Evolutionary conservation across 2,329 filamentous ascomycete species (phyloP).

Genomic region (Biscogniauxia marginata): DNA sequence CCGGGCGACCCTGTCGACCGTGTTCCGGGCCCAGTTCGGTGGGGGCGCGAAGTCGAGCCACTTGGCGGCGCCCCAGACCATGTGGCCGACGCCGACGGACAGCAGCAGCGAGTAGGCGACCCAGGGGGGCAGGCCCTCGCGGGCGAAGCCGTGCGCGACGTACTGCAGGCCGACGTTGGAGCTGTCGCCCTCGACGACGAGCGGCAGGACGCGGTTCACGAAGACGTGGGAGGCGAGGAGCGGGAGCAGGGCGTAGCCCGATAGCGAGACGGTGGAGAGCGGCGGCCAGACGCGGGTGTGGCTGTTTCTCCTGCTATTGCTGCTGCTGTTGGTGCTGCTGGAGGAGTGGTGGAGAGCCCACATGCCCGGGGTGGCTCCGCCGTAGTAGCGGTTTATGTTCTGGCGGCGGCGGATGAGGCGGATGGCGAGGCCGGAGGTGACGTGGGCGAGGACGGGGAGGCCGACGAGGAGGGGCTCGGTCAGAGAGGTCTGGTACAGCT

Average conservation of each 20-base stretch:
- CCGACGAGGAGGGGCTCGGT: constrained; percentile 78
- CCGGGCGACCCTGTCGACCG: constrained; percentile 50
- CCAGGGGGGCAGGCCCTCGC: constrained; percentile 59
- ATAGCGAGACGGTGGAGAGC: constrained; percentile 65
- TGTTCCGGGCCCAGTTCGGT: constrained; percentile 48
- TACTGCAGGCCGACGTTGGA: constrained; percentile 83
- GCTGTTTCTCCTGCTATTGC: no score
- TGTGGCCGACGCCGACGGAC: constrained; percentile 68
- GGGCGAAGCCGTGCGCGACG: constrained; percentile 80
- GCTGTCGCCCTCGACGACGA: constrained; percentile 76
- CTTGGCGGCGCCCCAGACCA: constrained; percentile 81
- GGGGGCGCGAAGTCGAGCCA: constrained; percentile 70
- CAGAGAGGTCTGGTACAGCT: constrained; percentile 83
- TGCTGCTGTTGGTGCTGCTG: no score
- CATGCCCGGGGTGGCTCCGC: constrained; percentile 61
- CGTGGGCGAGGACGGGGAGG: constrained; percentile 71
- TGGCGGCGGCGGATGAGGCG: constrained; percentile 72
- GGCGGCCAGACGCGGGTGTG: constrained; percentile 60
- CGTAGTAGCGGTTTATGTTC: constrained; percentile 76
- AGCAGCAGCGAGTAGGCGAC: constrained; percentile 69
- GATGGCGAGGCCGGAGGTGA: constrained; percentile 73
- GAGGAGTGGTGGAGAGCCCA: constrained; percentile 36
- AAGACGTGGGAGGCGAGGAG: constrained; percentile 70
- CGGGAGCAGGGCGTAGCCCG: constrained; percentile 69
- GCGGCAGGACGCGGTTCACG: constrained; percentile 73